These are phyloP conservation scores for Clarireedia hainanense DNA, from an alignment of 2,329 filamentous ascomycete genomes.

Conservation along the genomic window DNA sequence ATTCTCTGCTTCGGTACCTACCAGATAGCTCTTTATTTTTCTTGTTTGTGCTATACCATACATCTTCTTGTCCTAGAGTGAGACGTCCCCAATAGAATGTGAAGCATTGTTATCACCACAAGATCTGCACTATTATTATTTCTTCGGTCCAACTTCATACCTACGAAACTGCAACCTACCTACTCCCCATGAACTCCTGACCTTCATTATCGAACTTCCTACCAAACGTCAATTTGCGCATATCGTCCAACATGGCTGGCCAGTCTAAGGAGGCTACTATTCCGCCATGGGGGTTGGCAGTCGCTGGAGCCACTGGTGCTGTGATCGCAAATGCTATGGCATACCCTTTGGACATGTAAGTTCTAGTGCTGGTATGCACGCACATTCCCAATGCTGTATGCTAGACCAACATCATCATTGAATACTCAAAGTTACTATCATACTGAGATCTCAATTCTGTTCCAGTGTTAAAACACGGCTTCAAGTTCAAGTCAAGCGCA, in stretches of 20 bases:
- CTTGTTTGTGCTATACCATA: too few species aligned
- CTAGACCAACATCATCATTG: too few species aligned
- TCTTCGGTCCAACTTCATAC: neutral
- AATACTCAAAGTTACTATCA: neutral
- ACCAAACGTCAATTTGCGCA: neutral
- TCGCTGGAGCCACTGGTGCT: conserved; percentile 86
- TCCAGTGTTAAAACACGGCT: conserved; percentile 87
- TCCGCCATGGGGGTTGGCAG: conserved; percentile 86
- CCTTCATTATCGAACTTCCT: neutral
- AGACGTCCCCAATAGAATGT: neutral
- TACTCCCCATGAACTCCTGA: too few species aligned
- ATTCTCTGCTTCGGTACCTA: too few species aligned
- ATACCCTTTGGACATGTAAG: conserved; percentile 94
- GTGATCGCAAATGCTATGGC: conserved; percentile 92
- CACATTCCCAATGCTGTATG: conserved; percentile 5
- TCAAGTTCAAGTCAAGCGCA: conserved; percentile 81
- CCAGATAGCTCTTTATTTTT: too few species aligned
- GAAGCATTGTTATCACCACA: neutral
- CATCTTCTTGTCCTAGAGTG: too few species aligned
- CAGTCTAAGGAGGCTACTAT: conserved; percentile 38
- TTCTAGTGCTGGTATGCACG: conserved; percentile 13
- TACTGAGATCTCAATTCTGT: neutral
- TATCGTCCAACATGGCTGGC: conserved; percentile 19
- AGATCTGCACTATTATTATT: neutral
- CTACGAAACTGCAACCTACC: neutral